phyloP scores from a whole-genome alignment of 371 early-diverging fungal genomes.

The Apophysomyces trapeziformis region DNA sequence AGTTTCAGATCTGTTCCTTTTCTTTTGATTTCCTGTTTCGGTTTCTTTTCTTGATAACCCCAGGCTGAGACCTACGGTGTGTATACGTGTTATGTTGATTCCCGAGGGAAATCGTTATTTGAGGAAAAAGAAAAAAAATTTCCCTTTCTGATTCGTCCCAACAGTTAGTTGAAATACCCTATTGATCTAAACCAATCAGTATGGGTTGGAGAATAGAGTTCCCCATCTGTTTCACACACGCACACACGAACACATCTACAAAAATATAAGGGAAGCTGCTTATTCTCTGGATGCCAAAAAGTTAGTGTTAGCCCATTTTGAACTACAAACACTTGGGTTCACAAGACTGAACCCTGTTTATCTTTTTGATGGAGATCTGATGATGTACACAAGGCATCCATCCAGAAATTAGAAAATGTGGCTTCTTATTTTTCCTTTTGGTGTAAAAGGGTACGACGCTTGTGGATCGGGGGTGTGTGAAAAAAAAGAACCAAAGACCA shows the following conservation, averaged over 20 bases:
- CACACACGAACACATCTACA: not conserved
- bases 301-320: too few relatives aligned
- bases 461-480: constrained; percentile 11
- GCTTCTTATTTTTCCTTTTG: not conserved
- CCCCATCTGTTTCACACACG: not conserved
- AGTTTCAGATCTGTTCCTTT: not conserved
- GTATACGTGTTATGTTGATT: not conserved
- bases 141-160: too few relatives aligned
- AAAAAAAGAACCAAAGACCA: not conserved
- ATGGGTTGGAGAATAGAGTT: not conserved
- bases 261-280: not conserved
- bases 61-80: not conserved
- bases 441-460: not conserved
- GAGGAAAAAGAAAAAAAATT: too few relatives aligned
- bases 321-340: too few relatives aligned
- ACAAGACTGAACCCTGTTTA: not conserved
- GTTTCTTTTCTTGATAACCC: too few relatives aligned
- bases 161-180: too few relatives aligned
- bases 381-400: not conserved
- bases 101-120: too few relatives aligned
- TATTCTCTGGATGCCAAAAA: not conserved
- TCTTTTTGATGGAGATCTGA: not conserved
- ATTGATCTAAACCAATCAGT: constrained; percentile 1
- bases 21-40: not conserved
- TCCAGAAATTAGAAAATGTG: constrained; percentile 5